phyloP scores from a whole-genome alignment of 2,329 filamentous ascomycete species.

The Penicillium brevicompactum region DNA sequence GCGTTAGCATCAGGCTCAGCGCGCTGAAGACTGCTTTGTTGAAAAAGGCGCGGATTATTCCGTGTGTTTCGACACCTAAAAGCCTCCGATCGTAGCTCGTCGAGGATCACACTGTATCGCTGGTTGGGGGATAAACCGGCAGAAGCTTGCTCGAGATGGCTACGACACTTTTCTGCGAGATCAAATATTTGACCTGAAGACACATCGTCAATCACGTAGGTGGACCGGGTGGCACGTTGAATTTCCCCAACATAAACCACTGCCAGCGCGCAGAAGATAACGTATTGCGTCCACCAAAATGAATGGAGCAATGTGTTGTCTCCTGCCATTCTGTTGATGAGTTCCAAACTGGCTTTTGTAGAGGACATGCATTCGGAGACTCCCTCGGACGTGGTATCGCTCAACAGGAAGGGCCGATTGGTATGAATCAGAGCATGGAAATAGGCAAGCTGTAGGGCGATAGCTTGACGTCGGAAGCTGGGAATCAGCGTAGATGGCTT shows the following conservation, averaged over 20 bases:
- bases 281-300: slow-evolving; percentile 34
- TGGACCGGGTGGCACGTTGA: slow-evolving; percentile 36
- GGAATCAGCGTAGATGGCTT: slow-evolving; percentile 26
- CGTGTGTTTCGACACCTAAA: not conserved
- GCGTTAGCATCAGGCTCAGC: not conserved
- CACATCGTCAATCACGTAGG: slow-evolving; percentile 11
- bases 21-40: not conserved
- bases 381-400: slow-evolving; percentile 13
- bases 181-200: slow-evolving; percentile 33
- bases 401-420: slow-evolving; percentile 27
- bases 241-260: slow-evolving; percentile 59
- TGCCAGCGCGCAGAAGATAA: slow-evolving; percentile 56
- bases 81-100: slow-evolving; percentile 51
- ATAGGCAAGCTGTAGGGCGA: slow-evolving; percentile 29
- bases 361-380: slow-evolving; percentile 25
- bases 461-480: slow-evolving; percentile 30
- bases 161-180: slow-evolving; percentile 51
- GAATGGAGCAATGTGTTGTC: slow-evolving; percentile 23
- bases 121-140: slow-evolving; percentile 48
- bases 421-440: slow-evolving; percentile 29
- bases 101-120: slow-evolving; percentile 56
- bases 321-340: slow-evolving; percentile 20
- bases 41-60: not conserved
- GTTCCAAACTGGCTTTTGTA: slow-evolving; percentile 23
- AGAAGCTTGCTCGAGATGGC: slow-evolving; percentile 45